These are phyloP conservation scores for Carallia pectinifolia DNA, from an alignment of 345 rosid genomes.

Conservation along the genomic window DNA sequence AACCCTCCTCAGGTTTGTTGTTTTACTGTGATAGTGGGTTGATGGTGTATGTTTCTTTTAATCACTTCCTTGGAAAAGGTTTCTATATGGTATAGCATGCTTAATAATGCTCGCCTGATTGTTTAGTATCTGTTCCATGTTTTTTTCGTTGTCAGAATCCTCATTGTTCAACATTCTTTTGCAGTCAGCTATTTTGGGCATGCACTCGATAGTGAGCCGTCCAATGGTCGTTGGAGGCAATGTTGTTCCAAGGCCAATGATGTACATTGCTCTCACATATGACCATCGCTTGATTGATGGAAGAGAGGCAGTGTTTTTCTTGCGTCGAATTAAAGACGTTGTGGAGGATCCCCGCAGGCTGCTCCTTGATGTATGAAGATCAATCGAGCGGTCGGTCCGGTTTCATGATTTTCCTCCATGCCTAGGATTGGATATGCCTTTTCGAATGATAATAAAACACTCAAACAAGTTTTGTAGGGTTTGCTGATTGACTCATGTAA, in stretches of 20 bases:
- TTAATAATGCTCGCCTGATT: too few relatives aligned
- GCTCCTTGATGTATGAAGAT: slow-evolving; percentile 51
- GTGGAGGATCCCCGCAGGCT: slow-evolving; percentile 84
- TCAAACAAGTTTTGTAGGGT: slow-evolving; percentile 35
- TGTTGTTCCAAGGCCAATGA: slow-evolving; percentile 68
- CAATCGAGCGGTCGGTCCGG: background rate
- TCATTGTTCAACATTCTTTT: background rate
- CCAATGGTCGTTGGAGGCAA: slow-evolving; percentile 79
- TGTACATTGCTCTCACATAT: slow-evolving; percentile 79
- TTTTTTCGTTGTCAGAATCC: background rate
- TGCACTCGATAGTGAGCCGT: slow-evolving; percentile 79
- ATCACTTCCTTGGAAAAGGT: background rate
- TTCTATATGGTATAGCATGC: too few relatives aligned
- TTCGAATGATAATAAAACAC: slow-evolving; percentile 29
- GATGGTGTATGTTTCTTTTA: background rate
- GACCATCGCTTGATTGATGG: slow-evolving; percentile 87
- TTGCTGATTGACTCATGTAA: slow-evolving; percentile 18
- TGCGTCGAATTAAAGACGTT: slow-evolving; percentile 77
- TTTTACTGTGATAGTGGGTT: background rate
- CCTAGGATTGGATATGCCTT: background rate
- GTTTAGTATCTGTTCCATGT: background rate
- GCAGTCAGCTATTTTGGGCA: slow-evolving; percentile 82
- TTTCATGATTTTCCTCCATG: slow-evolving; percentile 1
- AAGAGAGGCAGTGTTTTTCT: slow-evolving; percentile 84
- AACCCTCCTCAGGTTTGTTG: slow-evolving; percentile 89